Evolutionary conservation across 345 rosid species (phyloP).

Genomic region (Streptanthus diversifolius): DNA sequence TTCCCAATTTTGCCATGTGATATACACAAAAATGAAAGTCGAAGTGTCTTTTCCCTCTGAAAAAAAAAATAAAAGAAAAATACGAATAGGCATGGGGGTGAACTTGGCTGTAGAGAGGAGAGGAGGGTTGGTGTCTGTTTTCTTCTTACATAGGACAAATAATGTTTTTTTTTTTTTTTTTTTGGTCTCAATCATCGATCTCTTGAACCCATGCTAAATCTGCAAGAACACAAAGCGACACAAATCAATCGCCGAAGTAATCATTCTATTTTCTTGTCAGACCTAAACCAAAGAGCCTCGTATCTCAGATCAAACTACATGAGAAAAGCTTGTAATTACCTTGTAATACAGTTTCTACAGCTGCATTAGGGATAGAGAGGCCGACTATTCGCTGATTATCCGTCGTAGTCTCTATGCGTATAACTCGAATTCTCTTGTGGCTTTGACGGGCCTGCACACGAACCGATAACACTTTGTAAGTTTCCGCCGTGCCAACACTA

Average conservation of each 20-base stretch:
- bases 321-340: slow-evolving; percentile 42
- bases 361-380: slow-evolving; percentile 84
- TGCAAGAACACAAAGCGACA: slow-evolving; percentile 32
- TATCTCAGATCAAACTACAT: neutral
- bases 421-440: slow-evolving; percentile 84
- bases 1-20: slow-evolving; percentile 13
- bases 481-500: neutral
- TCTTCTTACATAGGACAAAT: slow-evolving; percentile 11
- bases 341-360: slow-evolving; percentile 86
- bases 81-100: slow-evolving; percentile 24
- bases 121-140: neutral
- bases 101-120: neutral
- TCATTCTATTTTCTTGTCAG: neutral
- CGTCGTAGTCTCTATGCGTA: slow-evolving; percentile 77
- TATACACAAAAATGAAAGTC: slow-evolving; percentile 36
- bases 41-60: neutral
- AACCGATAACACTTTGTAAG: neutral
- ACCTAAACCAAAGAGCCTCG: neutral
- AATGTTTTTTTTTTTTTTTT: neutral
- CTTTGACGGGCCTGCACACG: slow-evolving; percentile 69
- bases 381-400: slow-evolving; percentile 85
- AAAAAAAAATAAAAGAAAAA: slow-evolving; percentile 9
- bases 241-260: neutral
- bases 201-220: slow-evolving; percentile 98
- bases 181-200: slow-evolving; percentile 55